Percentiles rank a stretch among this genome's conserved stretches.
Conservation (phyloP, 805 yeast genomes). For the Zygosaccharomyces pseudorouxii region DNA sequence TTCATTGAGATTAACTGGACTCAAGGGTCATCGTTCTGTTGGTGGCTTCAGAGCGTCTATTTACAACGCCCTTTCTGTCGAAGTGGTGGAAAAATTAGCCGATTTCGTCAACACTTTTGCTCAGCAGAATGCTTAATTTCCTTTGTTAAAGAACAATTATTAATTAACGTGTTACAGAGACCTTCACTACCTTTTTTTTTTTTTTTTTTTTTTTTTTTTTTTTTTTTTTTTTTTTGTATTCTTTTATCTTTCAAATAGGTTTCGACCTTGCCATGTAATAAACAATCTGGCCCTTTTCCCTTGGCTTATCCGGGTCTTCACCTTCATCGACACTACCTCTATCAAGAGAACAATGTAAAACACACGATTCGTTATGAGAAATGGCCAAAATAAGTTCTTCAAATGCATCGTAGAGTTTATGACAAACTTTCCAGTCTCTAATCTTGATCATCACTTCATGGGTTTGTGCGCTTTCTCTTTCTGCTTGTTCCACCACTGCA, state of each 20-base stretch:
- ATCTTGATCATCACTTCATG: conserved; percentile 49
- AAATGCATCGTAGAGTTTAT: conserved; percentile 56
- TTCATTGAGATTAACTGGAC: conserved; percentile 57
- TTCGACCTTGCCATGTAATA: conserved; percentile 47
- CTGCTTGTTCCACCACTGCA: conserved; percentile 24
- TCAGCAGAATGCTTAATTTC: conserved; percentile 29
- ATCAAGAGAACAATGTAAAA: conserved; percentile 62
- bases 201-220: too few relatives aligned
- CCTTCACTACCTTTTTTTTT: too few relatives aligned
- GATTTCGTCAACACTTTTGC: conserved; percentile 60
- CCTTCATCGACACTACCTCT: conserved; percentile 35
- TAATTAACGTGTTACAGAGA: neutral
- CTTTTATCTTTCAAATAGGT: conserved; percentile 14
- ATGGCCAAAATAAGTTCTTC: conserved; percentile 57
- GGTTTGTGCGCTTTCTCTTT: conserved; percentile 15
- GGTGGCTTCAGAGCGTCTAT: conserved; percentile 95
- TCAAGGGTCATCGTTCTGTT: conserved; percentile 94
- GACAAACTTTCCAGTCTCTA: conserved; percentile 66
- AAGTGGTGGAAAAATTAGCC: conserved; percentile 54
- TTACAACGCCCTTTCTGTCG: conserved; percentile 76
- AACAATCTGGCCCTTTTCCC: conserved; percentile 58
- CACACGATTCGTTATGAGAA: conserved; percentile 53
- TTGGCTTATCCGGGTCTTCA: conserved; percentile 21
- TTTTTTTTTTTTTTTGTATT: too few relatives aligned
- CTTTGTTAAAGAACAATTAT: neutral